These are phyloP conservation scores for Mercurialis annua DNA, from an alignment of 345 rosid species.

Conservation along the genomic window DNA sequence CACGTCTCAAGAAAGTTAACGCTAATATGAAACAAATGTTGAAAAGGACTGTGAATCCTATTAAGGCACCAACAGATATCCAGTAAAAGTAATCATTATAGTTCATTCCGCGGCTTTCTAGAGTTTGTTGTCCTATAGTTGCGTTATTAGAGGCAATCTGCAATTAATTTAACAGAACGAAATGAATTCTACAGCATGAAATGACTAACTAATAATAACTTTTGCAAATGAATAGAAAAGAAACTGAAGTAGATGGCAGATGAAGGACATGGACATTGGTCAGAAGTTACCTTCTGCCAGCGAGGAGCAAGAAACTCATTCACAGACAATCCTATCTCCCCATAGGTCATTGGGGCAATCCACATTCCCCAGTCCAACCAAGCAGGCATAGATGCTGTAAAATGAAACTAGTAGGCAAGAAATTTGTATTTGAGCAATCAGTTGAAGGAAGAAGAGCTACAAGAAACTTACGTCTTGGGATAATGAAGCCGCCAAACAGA, in stretches of 20 bases:
- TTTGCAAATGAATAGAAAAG: too few relatives aligned
- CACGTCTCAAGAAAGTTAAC: conserved; percentile 64
- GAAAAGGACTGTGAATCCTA: conserved; percentile 54
- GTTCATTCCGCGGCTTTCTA: conserved; percentile 61
- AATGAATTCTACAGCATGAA: background rate
- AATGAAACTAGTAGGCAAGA: conserved; percentile 9
- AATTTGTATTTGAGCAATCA: background rate
- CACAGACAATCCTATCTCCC: conserved; percentile 56
- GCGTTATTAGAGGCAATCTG: conserved; percentile 39
- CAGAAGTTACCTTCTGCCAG: conserved; percentile 52
- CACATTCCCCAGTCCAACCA: conserved; percentile 84
- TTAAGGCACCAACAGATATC: conserved; percentile 59
- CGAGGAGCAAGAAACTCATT: conserved; percentile 77
- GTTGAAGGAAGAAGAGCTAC: background rate
- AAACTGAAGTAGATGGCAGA: too few relatives aligned
- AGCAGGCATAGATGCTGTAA: conserved; percentile 66
- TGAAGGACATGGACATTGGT: too few relatives aligned
- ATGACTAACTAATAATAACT: too few relatives aligned
- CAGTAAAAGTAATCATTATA: conserved; percentile 50
- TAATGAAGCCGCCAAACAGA: conserved; percentile 61
- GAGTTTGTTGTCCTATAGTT: conserved; percentile 51
- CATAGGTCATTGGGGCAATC: conserved; percentile 66
- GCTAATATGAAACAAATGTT: conserved; percentile 61
- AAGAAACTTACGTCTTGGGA: conserved; percentile 46
- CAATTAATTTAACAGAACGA: background rate